These are phyloP conservation scores for Leishmania lainsoni DNA, from an alignment of 208 protist species.

Conservation along the genomic window DNA sequence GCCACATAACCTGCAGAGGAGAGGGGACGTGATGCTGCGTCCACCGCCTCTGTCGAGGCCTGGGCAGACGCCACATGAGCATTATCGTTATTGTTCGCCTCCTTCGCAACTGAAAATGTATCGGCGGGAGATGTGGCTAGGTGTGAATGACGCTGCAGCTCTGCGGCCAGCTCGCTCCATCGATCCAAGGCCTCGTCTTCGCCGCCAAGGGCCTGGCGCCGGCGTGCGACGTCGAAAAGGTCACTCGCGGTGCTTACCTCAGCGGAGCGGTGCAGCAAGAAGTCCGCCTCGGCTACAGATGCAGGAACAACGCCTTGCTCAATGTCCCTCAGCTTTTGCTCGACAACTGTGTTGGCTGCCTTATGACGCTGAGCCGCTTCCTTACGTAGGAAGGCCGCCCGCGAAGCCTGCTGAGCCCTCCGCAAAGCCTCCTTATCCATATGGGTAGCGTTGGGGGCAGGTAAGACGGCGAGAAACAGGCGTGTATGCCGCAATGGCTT, in stretches of 20 bases:
- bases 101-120: background rate
- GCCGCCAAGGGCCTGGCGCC: constrained; percentile 51
- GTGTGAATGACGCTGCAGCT: constrained; percentile 2
- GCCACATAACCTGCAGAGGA: constrained; percentile 44
- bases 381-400: constrained; percentile 71
- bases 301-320: constrained; percentile 73
- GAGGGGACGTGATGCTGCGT: background rate
- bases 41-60: background rate
- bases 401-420: constrained; percentile 69
- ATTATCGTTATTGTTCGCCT: background rate
- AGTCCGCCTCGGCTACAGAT: constrained; percentile 65
- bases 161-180: constrained; percentile 9
- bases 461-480: constrained; percentile 5
- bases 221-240: constrained; percentile 59
- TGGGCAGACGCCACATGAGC: background rate
- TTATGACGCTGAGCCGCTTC: constrained; percentile 63
- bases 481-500: background rate
- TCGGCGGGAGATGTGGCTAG: background rate
- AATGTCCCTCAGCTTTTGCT: constrained; percentile 78
- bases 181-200: constrained; percentile 26
- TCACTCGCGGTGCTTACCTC: constrained; percentile 68
- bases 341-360: constrained; percentile 63
- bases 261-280: constrained; percentile 61
- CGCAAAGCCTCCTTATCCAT: constrained; percentile 69
- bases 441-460: background rate